Conservation (phyloP, 106 monocot genomes). For the Posidonia australis region DNA sequence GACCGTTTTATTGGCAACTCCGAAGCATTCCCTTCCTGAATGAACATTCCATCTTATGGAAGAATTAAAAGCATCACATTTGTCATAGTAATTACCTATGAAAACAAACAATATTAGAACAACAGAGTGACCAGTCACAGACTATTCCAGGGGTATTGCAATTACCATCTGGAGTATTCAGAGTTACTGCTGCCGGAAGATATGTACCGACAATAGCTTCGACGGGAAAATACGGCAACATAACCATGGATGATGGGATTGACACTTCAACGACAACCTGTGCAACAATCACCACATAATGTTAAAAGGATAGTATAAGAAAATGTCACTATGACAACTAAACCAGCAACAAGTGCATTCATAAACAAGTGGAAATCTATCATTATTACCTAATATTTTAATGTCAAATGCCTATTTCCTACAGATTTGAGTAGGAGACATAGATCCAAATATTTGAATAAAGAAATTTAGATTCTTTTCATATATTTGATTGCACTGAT, state of each 20-base stretch:
- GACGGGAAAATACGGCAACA: constrained; percentile 65
- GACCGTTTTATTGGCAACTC: constrained; percentile 25
- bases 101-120: constrained; percentile 3
- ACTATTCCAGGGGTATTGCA: constrained; percentile 3
- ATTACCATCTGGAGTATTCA: constrained; percentile 65
- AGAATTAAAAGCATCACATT: constrained; percentile 69
- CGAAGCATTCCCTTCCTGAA: constrained; percentile 59
- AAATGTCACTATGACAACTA: neutral
- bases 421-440: neutral
- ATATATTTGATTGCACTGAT: no score
- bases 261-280: constrained; percentile 72
- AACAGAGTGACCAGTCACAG: neutral
- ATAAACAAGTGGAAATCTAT: no score
- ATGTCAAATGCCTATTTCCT: neutral
- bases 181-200: constrained; percentile 56
- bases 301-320: neutral
- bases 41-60: constrained; percentile 59
- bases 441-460: neutral
- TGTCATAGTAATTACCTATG: constrained; percentile 48
- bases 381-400: no score
- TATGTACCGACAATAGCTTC: constrained; percentile 59
- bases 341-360: neutral
- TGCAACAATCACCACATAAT: neutral
- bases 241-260: constrained; percentile 49
- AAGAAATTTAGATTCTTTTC: no score